Evolutionary conservation across 2,329 filamentous ascomycete species (phyloP).

Genomic region (Claviceps paspali): DNA sequence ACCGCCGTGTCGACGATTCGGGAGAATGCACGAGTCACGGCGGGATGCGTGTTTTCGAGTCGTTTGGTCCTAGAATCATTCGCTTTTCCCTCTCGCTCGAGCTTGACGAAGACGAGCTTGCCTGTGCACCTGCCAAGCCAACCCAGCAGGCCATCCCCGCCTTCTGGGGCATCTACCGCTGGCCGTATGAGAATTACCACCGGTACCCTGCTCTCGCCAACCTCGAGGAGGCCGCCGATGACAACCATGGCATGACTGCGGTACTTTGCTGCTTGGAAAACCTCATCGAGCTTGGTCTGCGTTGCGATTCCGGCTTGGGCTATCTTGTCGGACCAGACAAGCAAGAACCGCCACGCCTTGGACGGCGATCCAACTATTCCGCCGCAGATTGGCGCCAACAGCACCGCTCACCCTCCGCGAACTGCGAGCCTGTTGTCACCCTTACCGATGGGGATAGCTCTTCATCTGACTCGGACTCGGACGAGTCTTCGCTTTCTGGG

Average conservation of each 20-base stretch:
- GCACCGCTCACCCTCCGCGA: neutral
- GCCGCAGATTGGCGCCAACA: neutral
- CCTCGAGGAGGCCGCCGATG: slow-evolving; percentile 48
- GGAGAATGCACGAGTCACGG: slow-evolving; percentile 15
- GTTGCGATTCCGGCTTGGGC: slow-evolving; percentile 51
- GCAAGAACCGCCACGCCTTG: slow-evolving; percentile 27
- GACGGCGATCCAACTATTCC: slow-evolving; percentile 14
- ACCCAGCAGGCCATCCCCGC: slow-evolving; percentile 36
- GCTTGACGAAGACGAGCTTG: slow-evolving; percentile 37
- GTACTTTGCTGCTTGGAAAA: slow-evolving; percentile 41
- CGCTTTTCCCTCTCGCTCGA: slow-evolving; percentile 55
- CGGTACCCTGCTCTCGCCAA: slow-evolving; percentile 43
- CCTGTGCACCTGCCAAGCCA: slow-evolving; percentile 38
- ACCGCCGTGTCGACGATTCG: slow-evolving; percentile 10
- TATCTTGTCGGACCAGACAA: slow-evolving; percentile 49
- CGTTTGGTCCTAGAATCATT: slow-evolving; percentile 43
- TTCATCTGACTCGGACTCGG: no score
- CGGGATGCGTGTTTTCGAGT: slow-evolving; percentile 45
- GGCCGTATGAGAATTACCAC: slow-evolving; percentile 44
- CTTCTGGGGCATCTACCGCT: slow-evolving; percentile 51
- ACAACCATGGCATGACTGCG: slow-evolving; percentile 43
- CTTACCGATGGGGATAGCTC: no score
- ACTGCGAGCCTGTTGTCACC: neutral
- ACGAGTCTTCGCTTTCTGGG: no score
- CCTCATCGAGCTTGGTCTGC: slow-evolving; percentile 49